Evolutionary conservation across 1,139 yeast genomes (phyloP), one percentile per base, ranked within the genome.

Genomic region (Saccharomyces hybrid): DNA sequence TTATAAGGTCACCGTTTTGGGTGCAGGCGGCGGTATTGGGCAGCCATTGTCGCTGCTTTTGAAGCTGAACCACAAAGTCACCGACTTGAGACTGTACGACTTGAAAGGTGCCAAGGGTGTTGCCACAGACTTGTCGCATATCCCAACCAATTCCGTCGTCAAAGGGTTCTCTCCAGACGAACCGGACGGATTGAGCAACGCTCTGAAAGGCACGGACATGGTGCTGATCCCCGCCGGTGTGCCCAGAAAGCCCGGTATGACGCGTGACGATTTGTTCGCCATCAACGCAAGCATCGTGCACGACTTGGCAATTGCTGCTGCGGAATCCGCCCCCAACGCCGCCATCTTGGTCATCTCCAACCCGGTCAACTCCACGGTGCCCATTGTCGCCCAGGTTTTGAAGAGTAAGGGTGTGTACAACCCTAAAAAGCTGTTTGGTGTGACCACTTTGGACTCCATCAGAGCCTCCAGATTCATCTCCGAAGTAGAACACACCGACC

Each of bases 181-280:
- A 48, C 50, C 59, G 14, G 84, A 84, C 56, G 97, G 96, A 53
- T 80, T 93, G 69, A 81, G 83, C 65, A 74, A 75, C 56, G 88
- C 98, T 53, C 79, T 93, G 66, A 79, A 82, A 62, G 93, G 82
- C 62, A 79, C 96, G 52, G 95, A 93, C 69, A 83, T 93, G 63
- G 95, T 93, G 58, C 79, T 93, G 64, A 91, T 93, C 73, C 98
- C 99, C 67, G 99, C 99, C 57, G 99, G 99, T 77, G 97, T 93
- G 56, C 99, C 99, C 76, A 88, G 99, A 80, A 93, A 93, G 80
- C 98, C 98, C 62, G 98, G 98, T 71, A 91, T 91, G 98, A 90
- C 98, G 68, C 83, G 95, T 80, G 99, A 93, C 73, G 99, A 93
- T 72, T 81, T 93, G 71, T 93, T 93, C 85, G 88, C 89, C 79